A percentile compares a stretch with the other conserved stretches of the same genome.
phyloP scores from a whole-genome alignment of 2,329 filamentous ascomycete species.

The Sporothrix sp. region DNA sequence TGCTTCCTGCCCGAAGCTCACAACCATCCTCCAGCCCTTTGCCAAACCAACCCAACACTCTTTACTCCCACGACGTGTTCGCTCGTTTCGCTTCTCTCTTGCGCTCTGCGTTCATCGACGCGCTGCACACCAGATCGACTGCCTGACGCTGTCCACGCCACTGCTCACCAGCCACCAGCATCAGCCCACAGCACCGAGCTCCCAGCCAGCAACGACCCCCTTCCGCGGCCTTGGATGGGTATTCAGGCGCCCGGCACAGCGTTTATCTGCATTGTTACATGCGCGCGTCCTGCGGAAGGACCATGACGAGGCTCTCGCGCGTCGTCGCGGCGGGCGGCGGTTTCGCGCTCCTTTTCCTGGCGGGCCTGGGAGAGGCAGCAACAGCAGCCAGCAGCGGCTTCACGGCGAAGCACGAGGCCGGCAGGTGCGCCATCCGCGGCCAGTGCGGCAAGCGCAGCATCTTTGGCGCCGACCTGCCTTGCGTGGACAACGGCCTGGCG shows the following conservation, averaged over 20 bases:
- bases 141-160: too few species aligned
- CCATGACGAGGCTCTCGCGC: conserved; percentile 30
- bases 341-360: conserved; percentile 24
- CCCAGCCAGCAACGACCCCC: too few species aligned
- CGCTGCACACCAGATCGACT: too few species aligned
- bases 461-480: conserved; percentile 84
- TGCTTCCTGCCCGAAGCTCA: background rate
- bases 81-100: too few species aligned
- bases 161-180: too few species aligned
- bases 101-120: too few species aligned
- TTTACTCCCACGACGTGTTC: too few species aligned
- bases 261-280: background rate
- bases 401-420: conserved; percentile 67
- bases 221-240: too few species aligned
- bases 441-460: conserved; percentile 86
- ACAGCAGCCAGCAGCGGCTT: conserved; percentile 22
- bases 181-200: too few species aligned
- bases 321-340: conserved; percentile 25
- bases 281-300: background rate
- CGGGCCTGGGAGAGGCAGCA: conserved; percentile 22
- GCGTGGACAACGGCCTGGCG: conserved; percentile 80
- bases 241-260: too few species aligned
- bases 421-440: conserved; percentile 81
- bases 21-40: too few species aligned
- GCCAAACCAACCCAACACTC: too few species aligned